A percentile compares a stretch with the other conserved stretches of the same genome.
Conservation (phyloP, 2,329 filamentous ascomycete species). For the Colletotrichum agaves region DNA sequence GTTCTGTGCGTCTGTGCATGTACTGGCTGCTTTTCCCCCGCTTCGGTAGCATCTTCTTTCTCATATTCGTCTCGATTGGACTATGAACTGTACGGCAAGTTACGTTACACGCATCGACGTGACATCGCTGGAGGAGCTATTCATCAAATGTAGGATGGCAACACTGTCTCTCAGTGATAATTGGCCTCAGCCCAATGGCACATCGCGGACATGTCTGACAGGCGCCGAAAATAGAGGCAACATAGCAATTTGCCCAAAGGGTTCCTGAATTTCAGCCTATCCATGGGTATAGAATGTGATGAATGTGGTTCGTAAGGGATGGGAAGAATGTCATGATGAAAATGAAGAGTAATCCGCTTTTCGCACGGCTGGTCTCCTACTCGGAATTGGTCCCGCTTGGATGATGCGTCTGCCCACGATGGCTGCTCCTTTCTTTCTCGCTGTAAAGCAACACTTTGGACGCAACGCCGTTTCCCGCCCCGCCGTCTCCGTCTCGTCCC, state of each 20-base stretch:
- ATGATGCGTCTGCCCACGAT: not conserved
- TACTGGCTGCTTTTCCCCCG: not conserved
- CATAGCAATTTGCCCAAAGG: not conserved
- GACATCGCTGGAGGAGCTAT: slow-evolving; percentile 15
- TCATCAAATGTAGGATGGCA: slow-evolving; percentile 11
- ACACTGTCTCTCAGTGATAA: not conserved
- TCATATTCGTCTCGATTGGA: not conserved
- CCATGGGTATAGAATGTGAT: slow-evolving; percentile 8
- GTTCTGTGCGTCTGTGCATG: not conserved
- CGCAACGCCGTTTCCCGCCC: not conserved
- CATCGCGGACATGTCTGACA: slow-evolving; percentile 3
- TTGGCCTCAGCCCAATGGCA: slow-evolving; percentile 13
- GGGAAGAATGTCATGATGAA: slow-evolving; percentile 32
- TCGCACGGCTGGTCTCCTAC: slow-evolving; percentile 12
- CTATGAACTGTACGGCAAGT: not conserved
- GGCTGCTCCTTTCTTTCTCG: slow-evolving; percentile 24
- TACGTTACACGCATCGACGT: slow-evolving; percentile 21
- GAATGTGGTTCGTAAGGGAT: slow-evolving; percentile 30
- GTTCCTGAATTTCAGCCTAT: slow-evolving; percentile 3
- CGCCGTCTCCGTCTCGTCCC: slow-evolving; percentile 16
- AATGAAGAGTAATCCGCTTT: slow-evolving; percentile 32
- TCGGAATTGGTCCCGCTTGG: slow-evolving; percentile 13
- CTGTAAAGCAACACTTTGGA: slow-evolving; percentile 21
- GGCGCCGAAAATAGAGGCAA: not conserved
- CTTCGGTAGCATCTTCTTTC: not conserved